Evolutionary conservation across 352 stramenopile species (phyloP).

Genomic region (Phytophthora boehmeriae): DNA sequence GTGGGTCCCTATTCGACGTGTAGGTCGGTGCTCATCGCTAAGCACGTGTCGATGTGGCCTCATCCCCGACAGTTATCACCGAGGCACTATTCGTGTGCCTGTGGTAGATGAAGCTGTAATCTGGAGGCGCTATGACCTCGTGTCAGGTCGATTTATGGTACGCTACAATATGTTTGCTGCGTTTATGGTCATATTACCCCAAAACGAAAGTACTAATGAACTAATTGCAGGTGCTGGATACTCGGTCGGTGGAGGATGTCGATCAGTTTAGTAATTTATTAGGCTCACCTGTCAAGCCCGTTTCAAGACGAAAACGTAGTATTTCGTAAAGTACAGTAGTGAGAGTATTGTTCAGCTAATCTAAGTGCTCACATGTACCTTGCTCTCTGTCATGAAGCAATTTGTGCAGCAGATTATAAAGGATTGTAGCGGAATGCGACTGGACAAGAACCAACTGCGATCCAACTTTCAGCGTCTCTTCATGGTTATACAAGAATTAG

Average conservation of each 20-base stretch:
- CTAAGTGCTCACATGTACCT: too few relatives aligned
- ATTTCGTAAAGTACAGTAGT: slow-evolving; percentile 28
- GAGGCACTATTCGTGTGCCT: slow-evolving; percentile 63
- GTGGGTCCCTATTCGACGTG: slow-evolving; percentile 72
- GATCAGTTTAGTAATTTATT: slow-evolving; percentile 42
- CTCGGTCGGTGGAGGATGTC: slow-evolving; percentile 32
- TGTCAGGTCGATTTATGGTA: slow-evolving; percentile 80
- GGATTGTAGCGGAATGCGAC: too few relatives aligned
- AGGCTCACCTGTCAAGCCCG: slow-evolving; percentile 23
- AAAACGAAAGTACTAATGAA: slow-evolving; percentile 2
- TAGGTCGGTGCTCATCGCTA: slow-evolving; percentile 52
- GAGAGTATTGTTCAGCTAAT: slow-evolving; percentile 10
- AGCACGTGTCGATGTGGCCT: slow-evolving; percentile 68
- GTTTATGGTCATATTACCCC: not conserved
- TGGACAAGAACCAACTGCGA: not conserved
- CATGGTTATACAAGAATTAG: slow-evolving; percentile 7
- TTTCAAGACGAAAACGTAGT: slow-evolving; percentile 38
- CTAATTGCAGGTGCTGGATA: slow-evolving; percentile 39
- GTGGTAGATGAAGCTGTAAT: slow-evolving; percentile 79
- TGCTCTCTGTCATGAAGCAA: too few relatives aligned
- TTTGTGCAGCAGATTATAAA: too few relatives aligned
- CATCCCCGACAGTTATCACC: slow-evolving; percentile 78
- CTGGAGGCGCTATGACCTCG: slow-evolving; percentile 72
- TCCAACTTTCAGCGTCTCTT: slow-evolving; percentile 33
- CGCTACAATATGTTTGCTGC: too few relatives aligned